Base-by-base conservation (phyloP, 306 rosid genomes). In the Prinsepia uniflora region DNA sequence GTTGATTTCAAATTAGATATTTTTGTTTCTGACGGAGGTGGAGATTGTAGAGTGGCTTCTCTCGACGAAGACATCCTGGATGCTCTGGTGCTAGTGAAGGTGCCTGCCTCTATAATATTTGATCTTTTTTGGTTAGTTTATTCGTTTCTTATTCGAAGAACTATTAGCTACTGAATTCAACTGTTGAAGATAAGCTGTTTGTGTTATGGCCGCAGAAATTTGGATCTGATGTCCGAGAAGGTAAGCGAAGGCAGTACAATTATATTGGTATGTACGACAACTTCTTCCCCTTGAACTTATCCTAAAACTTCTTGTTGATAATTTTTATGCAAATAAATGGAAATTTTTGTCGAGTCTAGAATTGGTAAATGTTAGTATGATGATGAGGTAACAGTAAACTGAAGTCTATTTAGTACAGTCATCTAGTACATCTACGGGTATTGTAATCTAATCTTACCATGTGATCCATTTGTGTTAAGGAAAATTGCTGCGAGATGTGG, bases 151-250 rank as follows among this genome's bases (percentile, higher is more conserved):
- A 11, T 61, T 11, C 18, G 30, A 47, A 22, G 30, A 5, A 18
- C 68, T 8, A 34, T 45, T 59, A n/a, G 46, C 39, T 42, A 63
- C n/a, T n/a, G 19, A 41, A n/a, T 79, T 39, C 55, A 2, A 68
- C 17, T 50, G 41, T 74, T 88, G 92, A 67, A 81, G 88, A 64
- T 52, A 85, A 86, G 73, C 63, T 86, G 92, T 86, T 84, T 86
- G 96, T 64, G 80, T 58, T 73, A 77, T 78, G 84, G 89, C 61
- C 84, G 24, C 88, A 95, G 97, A 87, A 76, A 85, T 54, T 89
- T 34, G 88, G 96, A 13, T 83, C 87, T 12, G 96, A 89, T 82
- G 96, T 94, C 18, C 97, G 99, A 3, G 97, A 94, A 91, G 97
- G 96, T 80, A 89, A 81, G 76, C 84, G 97, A 24, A 81, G 99